Base-by-base conservation (phyloP, 345 rosid genomes). In the Barbarea vulgaris region DNA sequence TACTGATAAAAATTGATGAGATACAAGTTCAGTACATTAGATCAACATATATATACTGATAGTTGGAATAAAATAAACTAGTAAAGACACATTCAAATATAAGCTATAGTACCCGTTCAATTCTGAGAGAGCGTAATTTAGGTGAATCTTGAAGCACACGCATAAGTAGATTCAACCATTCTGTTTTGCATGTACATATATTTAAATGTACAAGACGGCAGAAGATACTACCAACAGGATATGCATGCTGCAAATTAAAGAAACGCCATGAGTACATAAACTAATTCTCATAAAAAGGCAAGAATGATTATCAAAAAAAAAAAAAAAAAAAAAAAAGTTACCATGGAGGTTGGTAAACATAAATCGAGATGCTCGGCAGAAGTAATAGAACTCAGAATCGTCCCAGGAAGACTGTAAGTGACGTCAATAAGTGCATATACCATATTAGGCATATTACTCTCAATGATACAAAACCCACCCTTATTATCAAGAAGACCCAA, bases 131-230 rank as follows among this genome's bases (percentile, higher is more conserved):
- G n/a, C 14, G 46, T 53, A 73, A 6, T 0, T 53, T 53, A 41
- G 77, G 70, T 24, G 70, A 64, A 54, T 73, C 12, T 52, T 7
- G 6, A n/a, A 73, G 70, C 54, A 63, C n/a, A 53, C 5, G 42
- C 42, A 64, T 22, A 52, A 73, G 55, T 53, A 73, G 13, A 42
- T 42, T 42, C 70, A 39, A 73, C 56, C 77, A 64, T 30, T 27
- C 19, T 30, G 13, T 10, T 9, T 54, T 36, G 11, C 66, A 58
- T 31, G 47, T 57, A 31, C 57, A 57, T 14, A 70, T 13, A 21
- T 13, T 46, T 19, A 70, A 28, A 44, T 4, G 0, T 5, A 44
- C 19, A 15, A 70, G 56, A 42, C 3, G 1, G 22, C 2, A 3
- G 66, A 57, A 57, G 46, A 30, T 9, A 56, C 6, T 44, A 28